Percentiles rank a stretch among this genome's conserved stretches.
Evolutionary conservation across 1,139 yeast genomes (phyloP).

Genomic region (Pichia sp.): DNA sequence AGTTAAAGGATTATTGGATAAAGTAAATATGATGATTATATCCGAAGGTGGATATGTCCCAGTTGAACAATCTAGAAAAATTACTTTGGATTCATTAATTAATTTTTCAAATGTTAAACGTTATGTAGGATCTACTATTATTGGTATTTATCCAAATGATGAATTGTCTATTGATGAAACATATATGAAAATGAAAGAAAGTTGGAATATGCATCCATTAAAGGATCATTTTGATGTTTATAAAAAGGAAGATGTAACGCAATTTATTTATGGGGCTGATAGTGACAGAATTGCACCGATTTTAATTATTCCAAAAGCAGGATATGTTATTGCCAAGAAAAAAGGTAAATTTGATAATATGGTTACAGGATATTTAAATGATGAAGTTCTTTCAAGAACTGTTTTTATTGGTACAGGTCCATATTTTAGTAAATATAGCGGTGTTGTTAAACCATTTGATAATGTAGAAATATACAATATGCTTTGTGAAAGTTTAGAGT

Average conservation of each 20-base stretch:
- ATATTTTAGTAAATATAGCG: conserved; percentile 38
- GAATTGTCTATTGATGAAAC: conserved; percentile 35
- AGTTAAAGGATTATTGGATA: conserved; percentile 50
- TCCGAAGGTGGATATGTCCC: conserved; percentile 97
- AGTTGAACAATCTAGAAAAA: conserved; percentile 58
- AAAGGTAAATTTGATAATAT: conserved; percentile 45
- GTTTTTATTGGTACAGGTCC: conserved; percentile 80
- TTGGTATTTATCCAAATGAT: conserved; percentile 59
- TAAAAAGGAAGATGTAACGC: conserved; percentile 53
- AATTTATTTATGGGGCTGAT: conserved; percentile 55
- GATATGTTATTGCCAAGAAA: conserved; percentile 68
- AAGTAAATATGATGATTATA: conserved; percentile 69
- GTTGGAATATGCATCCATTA: conserved; percentile 28
- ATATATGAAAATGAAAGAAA: conserved; percentile 31
- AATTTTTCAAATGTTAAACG: conserved; percentile 50
- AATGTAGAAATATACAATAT: conserved; percentile 72
- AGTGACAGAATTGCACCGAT: conserved; percentile 69
- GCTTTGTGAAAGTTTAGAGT: conserved; percentile 59
- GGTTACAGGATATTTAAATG: conserved; percentile 70
- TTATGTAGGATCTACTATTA: conserved; percentile 86
- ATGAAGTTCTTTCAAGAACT: conserved; percentile 77
- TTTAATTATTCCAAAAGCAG: conserved; percentile 79
- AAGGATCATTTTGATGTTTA: conserved; percentile 43
- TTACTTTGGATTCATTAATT: conserved; percentile 64
- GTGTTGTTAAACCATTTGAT: conserved; percentile 56